Evolutionary conservation across 768 basidiomycete genomes (phyloP).

Genomic region (Amanita rubescens): DNA sequence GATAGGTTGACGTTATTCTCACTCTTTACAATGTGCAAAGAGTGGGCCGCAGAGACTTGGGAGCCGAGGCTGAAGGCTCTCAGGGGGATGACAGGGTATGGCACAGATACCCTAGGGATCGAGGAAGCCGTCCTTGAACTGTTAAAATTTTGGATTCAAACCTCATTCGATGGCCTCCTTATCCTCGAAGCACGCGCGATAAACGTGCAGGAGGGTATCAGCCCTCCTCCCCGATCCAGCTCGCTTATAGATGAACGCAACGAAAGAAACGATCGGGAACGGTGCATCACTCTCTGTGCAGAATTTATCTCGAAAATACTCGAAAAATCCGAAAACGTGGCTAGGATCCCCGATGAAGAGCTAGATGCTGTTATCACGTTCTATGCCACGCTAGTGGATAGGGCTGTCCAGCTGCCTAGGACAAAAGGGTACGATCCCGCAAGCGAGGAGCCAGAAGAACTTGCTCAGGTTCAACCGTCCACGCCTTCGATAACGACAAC

Average conservation of each 20-base stretch:
- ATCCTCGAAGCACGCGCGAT: constrained; percentile 12
- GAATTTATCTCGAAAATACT: constrained; percentile 48
- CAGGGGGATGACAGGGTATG: constrained; percentile 52
- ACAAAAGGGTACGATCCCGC: constrained; percentile 5
- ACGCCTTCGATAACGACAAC: neutral
- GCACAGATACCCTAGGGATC: constrained; percentile 55
- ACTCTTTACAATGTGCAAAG: constrained; percentile 40
- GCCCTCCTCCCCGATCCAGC: constrained; percentile 1
- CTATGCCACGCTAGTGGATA: constrained; percentile 52
- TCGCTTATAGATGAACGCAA: constrained; percentile 35
- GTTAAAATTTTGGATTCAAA: constrained; percentile 59
- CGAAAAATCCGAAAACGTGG: constrained; percentile 42
- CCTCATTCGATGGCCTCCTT: constrained; percentile 50
- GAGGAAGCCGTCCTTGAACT: constrained; percentile 49
- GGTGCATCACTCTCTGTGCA: constrained; percentile 54
- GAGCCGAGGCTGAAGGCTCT: constrained; percentile 65
- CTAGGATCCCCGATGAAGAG: constrained; percentile 54
- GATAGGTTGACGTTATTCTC: constrained; percentile 61
- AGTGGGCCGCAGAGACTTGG: constrained; percentile 48
- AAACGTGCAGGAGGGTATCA: constrained; percentile 13
- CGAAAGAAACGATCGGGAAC: constrained; percentile 33
- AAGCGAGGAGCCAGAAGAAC: constrained; percentile 6
- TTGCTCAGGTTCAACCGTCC: constrained; percentile 6
- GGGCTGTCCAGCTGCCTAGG: constrained; percentile 33
- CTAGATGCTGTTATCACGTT: constrained; percentile 51